A percentile compares a stretch with the other conserved stretches of the same genome.
These are phyloP conservation scores for Penicilliopsis zonata DNA, from an alignment of 495 filamentous ascomycete species.

Conservation along the genomic window DNA sequence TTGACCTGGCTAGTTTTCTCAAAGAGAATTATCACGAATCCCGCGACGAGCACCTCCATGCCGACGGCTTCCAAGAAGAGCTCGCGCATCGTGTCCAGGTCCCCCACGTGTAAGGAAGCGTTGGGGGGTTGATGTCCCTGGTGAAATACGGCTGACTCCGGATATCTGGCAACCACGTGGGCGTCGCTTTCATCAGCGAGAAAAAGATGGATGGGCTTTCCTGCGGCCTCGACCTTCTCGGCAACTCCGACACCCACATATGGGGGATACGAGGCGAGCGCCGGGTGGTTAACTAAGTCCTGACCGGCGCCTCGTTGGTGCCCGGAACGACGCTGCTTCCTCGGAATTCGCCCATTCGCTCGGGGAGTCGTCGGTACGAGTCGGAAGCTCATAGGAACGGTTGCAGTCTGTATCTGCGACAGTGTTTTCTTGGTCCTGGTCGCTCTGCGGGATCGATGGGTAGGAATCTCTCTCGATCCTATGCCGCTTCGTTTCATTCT, in stretches of 20 bases:
- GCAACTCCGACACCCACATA: neutral
- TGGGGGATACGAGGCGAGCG: too few species aligned
- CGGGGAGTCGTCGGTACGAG: too few species aligned
- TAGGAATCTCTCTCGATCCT: too few species aligned
- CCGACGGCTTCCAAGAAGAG: neutral
- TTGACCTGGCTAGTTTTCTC: neutral
- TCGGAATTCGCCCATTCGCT: too few species aligned
- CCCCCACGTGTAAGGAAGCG: neutral
- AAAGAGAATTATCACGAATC: neutral
- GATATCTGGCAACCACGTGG: neutral
- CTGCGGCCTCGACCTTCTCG: neutral
- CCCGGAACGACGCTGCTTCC: too few species aligned
- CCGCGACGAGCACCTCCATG: neutral
- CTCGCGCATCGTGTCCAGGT: neutral
- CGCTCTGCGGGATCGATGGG: too few species aligned
- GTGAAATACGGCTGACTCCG: neutral
- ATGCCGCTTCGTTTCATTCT: too few species aligned
- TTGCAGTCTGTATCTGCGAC: too few species aligned
- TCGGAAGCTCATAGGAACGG: too few species aligned
- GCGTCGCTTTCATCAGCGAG: neutral
- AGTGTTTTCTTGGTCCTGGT: too few species aligned
- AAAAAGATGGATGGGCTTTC: neutral
- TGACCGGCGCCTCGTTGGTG: too few species aligned
- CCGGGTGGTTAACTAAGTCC: too few species aligned
- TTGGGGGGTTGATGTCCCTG: neutral